These are phyloP conservation scores for Eremothecium gossypii DNA, from an alignment of 1,139 yeast species.

Conservation along the genomic window DNA sequence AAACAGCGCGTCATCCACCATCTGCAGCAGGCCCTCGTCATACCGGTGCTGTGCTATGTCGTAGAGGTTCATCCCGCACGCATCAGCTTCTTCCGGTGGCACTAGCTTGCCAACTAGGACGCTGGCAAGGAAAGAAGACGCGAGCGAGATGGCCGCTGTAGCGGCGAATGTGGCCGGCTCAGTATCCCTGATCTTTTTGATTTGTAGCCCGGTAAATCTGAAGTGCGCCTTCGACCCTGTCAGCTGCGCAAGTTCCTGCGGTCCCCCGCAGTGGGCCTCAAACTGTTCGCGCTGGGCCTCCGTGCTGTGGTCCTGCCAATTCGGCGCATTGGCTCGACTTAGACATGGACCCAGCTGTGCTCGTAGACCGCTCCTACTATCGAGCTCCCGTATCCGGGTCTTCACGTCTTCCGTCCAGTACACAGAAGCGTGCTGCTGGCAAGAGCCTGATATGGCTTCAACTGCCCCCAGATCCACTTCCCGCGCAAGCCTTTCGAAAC, in stretches of 20 bases:
- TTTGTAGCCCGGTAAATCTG: slow-evolving; percentile 86
- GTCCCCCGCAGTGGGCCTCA: slow-evolving; percentile 40
- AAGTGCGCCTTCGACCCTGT: slow-evolving; percentile 88
- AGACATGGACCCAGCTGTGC: slow-evolving; percentile 47
- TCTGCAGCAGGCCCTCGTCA: slow-evolving; percentile 20
- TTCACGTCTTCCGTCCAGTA: slow-evolving; percentile 56
- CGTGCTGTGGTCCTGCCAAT: slow-evolving; percentile 94
- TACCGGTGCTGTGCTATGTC: slow-evolving; percentile 41
- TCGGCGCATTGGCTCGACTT: slow-evolving; percentile 63
- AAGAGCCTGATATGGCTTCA: slow-evolving; percentile 72
- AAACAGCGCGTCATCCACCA: slow-evolving; percentile 23
- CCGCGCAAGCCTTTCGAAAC: slow-evolving; percentile 43
- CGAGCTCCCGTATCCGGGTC: slow-evolving; percentile 32
- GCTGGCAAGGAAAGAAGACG: slow-evolving; percentile 71
- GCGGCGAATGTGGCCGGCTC: slow-evolving; percentile 44
- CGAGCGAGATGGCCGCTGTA: slow-evolving; percentile 60
- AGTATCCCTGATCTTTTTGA: slow-evolving; percentile 57
- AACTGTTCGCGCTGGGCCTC: slow-evolving; percentile 55
- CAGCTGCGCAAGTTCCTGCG: slow-evolving; percentile 50
- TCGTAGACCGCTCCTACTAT: slow-evolving; percentile 29
- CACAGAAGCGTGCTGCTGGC: slow-evolving; percentile 90
- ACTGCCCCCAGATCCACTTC: slow-evolving; percentile 44
- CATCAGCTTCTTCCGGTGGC: slow-evolving; percentile 73
- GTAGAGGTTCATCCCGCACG: slow-evolving; percentile 86
- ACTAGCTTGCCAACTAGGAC: slow-evolving; percentile 57